phyloP scores from a whole-genome alignment of 306 rosid genomes.

The Vicia sativa region DNA sequence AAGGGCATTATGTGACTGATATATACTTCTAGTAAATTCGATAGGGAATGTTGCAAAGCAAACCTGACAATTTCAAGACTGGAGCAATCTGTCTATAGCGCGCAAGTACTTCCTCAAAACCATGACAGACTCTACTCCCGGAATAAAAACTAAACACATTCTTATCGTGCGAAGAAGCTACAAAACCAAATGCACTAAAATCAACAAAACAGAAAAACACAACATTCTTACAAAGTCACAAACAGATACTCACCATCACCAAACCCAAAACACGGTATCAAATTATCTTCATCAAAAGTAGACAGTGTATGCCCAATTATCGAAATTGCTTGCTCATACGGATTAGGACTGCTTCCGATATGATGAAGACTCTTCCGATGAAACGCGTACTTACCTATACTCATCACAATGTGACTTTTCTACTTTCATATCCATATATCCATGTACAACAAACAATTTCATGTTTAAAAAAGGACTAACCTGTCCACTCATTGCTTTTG shows the following conservation, averaged over 20 bases:
- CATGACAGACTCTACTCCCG: slow-evolving; percentile 58
- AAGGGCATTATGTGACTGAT: neutral
- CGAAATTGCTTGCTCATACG: slow-evolving; percentile 97
- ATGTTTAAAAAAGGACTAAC: slow-evolving; percentile 45
- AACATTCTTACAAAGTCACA: slow-evolving; percentile 13
- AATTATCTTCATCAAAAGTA: slow-evolving; percentile 91
- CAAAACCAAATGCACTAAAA: slow-evolving; percentile 37
- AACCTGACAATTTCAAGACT: slow-evolving; percentile 75
- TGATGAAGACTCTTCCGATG: slow-evolving; percentile 84
- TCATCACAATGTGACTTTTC: slow-evolving; percentile 39
- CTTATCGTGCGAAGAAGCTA: slow-evolving; percentile 81
- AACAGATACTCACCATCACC: slow-evolving; percentile 74
- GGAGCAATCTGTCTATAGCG: slow-evolving; percentile 90
- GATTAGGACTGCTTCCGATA: slow-evolving; percentile 68
- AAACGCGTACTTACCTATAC: slow-evolving; percentile 73
- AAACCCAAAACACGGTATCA: slow-evolving; percentile 96
- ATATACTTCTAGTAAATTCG: slow-evolving; percentile 12
- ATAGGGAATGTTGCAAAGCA: slow-evolving; percentile 31
- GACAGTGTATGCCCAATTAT: slow-evolving; percentile 84
- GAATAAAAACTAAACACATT: slow-evolving; percentile 71
- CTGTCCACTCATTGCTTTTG: slow-evolving; percentile 99
- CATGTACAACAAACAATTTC: neutral
- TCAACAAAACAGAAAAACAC: slow-evolving; percentile 35
- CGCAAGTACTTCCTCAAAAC: slow-evolving; percentile 83
- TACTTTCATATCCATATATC: slow-evolving; percentile 13